These are phyloP conservation scores for Xanthoconium stramineum DNA, from an alignment of 768 basidiomycete species.

Conservation along the genomic window DNA sequence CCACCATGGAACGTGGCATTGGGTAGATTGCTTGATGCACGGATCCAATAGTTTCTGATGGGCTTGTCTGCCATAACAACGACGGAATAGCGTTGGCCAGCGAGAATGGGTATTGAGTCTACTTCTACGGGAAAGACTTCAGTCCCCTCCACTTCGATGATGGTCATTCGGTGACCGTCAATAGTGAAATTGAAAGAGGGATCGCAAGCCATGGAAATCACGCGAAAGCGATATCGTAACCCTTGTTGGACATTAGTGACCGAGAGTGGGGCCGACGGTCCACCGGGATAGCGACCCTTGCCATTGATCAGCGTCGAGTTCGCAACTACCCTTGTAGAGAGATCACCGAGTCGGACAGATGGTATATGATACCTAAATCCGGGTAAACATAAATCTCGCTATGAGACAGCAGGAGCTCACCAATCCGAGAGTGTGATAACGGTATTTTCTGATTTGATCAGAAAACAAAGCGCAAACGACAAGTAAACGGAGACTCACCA, in stretches of 20 bases:
- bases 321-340: neutral
- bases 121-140: neutral
- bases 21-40: constrained; percentile 29
- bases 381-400: neutral
- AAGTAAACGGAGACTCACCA: constrained; percentile 17
- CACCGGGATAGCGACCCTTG: constrained; percentile 3
- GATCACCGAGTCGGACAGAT: neutral
- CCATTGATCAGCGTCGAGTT: constrained; percentile 7
- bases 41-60: constrained; percentile 53
- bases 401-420: neutral
- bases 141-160: constrained; percentile 4
- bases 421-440: constrained; percentile 24
- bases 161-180: constrained; percentile 7
- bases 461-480: neutral
- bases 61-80: constrained; percentile 43
- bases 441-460: constrained; percentile 30
- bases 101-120: neutral
- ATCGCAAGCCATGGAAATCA: constrained; percentile 1
- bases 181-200: constrained; percentile 2
- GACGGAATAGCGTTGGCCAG: constrained; percentile 5
- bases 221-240: constrained; percentile 4
- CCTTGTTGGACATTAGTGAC: neutral
- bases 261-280: neutral
- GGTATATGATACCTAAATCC: constrained; percentile 5
- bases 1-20: neutral